Evolutionary conservation across 495 filamentous ascomycete species (phyloP).

Genomic region (Aspergillus campestris): DNA sequence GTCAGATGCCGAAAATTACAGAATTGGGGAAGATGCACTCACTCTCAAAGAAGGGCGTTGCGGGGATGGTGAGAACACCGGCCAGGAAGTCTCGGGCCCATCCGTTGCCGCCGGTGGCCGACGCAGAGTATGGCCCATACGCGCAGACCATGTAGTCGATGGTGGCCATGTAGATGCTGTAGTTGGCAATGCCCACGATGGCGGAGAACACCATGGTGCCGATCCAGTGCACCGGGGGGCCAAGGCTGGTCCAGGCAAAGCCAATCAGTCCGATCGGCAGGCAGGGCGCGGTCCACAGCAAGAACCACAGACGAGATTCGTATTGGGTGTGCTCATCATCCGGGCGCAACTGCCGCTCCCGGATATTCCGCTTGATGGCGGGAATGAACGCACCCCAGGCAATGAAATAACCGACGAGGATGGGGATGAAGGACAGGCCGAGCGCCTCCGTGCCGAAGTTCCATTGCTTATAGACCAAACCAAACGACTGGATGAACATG

Average conservation of each 20-base stretch:
- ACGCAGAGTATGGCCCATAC: conserved; percentile 65
- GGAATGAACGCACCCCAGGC: conserved; percentile 48
- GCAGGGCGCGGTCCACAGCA: conserved; percentile 49
- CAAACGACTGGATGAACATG: conserved; percentile 58
- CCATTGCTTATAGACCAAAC: conserved; percentile 52
- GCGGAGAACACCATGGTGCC: conserved; percentile 54
- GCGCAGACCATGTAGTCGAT: conserved; percentile 69
- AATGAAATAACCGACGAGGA: conserved; percentile 53
- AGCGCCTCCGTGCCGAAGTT: conserved; percentile 40
- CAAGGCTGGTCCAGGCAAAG: conserved; percentile 55
- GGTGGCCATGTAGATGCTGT: conserved; percentile 65
- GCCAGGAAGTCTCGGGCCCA: conserved; percentile 76
- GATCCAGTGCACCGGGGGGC: conserved; percentile 55
- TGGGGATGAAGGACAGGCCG: conserved; percentile 50
- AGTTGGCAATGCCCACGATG: conserved; percentile 62
- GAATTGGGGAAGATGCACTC: conserved; percentile 12
- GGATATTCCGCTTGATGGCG: conserved; percentile 43
- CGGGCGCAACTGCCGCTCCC: conserved; percentile 37
- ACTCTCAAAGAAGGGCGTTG: conserved; percentile 58
- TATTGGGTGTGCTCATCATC: conserved; percentile 49
- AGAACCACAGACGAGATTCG: conserved; percentile 53
- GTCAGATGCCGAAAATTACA: not conserved
- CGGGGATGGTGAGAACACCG: conserved; percentile 65
- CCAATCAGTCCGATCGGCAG: conserved; percentile 53
- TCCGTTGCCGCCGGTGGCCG: conserved; percentile 64